A percentile compares a stretch with the other conserved stretches of the same genome.
Conservation (phyloP, 2,329 filamentous ascomycete species). For the Trichoderma hamatum region DNA sequence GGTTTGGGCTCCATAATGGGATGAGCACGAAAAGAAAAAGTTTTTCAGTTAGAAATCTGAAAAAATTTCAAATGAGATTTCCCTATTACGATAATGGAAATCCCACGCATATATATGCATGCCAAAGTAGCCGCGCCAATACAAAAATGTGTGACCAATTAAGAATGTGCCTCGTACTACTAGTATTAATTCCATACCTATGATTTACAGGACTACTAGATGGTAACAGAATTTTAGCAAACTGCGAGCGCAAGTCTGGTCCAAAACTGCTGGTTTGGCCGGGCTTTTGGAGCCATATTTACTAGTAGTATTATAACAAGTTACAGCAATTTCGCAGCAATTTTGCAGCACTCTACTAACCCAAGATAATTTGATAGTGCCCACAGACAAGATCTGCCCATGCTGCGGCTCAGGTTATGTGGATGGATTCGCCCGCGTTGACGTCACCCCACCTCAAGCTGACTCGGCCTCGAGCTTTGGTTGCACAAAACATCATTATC, state of each 20-base stretch:
- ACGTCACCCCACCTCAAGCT: slow-evolving; percentile 24
- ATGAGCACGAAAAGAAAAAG: slow-evolving; percentile 41
- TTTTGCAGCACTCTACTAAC: not conserved
- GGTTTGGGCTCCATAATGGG: slow-evolving; percentile 43
- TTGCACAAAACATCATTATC: not conserved
- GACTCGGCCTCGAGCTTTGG: not conserved
- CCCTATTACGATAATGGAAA: slow-evolving; percentile 30
- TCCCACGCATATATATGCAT: slow-evolving; percentile 22
- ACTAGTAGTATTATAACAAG: no score
- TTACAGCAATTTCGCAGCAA: no score
- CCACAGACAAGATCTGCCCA: not conserved
- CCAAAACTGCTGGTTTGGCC: not conserved
- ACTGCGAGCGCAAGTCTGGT: not conserved
- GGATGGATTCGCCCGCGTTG: slow-evolving; percentile 4
- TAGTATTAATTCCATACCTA: no score
- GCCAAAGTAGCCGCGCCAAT: slow-evolving; percentile 19
- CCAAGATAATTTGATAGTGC: not conserved
- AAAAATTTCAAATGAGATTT: slow-evolving; percentile 42
- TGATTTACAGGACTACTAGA: not conserved
- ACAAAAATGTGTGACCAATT: slow-evolving; percentile 12
- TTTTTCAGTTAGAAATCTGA: slow-evolving; percentile 41
- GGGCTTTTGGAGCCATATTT: not conserved
- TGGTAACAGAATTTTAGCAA: not conserved
- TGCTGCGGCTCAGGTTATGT: not conserved
- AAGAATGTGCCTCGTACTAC: not conserved